Conservation (phyloP, 2,329 filamentous ascomycete genomes). For the Cercospora janseana region DNA sequence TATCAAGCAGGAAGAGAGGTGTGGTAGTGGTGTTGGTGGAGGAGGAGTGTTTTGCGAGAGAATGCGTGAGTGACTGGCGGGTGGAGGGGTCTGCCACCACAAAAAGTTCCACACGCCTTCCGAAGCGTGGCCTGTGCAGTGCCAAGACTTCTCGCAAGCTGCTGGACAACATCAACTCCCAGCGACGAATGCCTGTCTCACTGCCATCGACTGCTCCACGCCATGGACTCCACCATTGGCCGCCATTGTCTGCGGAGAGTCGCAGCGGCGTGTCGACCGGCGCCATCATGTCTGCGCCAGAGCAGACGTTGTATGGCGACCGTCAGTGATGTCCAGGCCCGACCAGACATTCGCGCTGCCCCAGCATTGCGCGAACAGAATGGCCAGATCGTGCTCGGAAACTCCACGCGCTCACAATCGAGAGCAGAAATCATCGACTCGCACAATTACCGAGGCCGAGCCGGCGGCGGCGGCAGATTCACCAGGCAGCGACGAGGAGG, state of each 20-base stretch:
- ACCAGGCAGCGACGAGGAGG: constrained; percentile 15
- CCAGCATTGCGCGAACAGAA: constrained; percentile 8
- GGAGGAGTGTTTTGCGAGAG: too few relatives aligned
- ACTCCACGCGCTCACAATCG: constrained; percentile 1
- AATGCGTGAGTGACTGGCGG: constrained; percentile 10
- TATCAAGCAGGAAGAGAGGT: constrained; percentile 12
- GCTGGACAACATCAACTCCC: too few relatives aligned
- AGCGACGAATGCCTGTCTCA: background rate
- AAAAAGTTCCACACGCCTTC: background rate
- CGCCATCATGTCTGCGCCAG: constrained; percentile 27
- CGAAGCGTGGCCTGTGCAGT: background rate
- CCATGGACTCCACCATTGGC: constrained; percentile 35
- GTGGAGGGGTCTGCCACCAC: background rate
- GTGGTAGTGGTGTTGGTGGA: constrained; percentile 14
- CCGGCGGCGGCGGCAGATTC: constrained; percentile 1
- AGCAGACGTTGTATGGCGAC: constrained; percentile 33
- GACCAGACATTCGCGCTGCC: constrained; percentile 32
- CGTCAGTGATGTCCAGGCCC: constrained; percentile 22
- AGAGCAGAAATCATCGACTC: constrained; percentile 23
- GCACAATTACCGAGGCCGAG: constrained; percentile 3
- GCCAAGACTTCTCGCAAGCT: background rate
- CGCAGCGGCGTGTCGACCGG: constrained; percentile 29
- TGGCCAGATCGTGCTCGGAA: constrained; percentile 15
- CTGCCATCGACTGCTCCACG: constrained; percentile 1
- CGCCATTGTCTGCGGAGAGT: constrained; percentile 34